A percentile compares a stretch with the other conserved stretches of the same genome.
Evolutionary conservation across 352 stramenopile genomes (phyloP).

Genomic region (Phytophthora hybrid): DNA sequence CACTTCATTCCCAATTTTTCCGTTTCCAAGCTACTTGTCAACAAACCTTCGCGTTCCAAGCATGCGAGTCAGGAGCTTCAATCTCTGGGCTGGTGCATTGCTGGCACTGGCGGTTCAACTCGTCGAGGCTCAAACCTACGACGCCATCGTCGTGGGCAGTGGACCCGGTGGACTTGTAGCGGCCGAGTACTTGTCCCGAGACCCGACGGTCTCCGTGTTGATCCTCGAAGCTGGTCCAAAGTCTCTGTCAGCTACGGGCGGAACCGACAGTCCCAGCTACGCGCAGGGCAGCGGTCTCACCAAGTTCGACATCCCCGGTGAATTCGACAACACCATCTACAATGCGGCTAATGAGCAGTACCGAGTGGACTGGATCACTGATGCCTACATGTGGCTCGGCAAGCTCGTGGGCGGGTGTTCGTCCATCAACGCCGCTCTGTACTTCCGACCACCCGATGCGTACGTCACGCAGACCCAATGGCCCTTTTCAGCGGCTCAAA

Average conservation of each 20-base stretch:
- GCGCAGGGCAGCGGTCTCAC: neutral
- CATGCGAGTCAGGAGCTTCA: neutral
- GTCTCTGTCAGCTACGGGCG: neutral
- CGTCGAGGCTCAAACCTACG: neutral
- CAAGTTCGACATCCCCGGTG: neutral
- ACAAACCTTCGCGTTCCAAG: neutral
- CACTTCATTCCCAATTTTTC: neutral
- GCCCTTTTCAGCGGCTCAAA: neutral
- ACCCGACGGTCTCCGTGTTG: neutral
- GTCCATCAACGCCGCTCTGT: slow-evolving; percentile 1
- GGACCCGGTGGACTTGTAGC: neutral
- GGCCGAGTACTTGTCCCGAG: neutral
- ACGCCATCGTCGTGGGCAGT: slow-evolving; percentile 3
- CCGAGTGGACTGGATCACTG: slow-evolving; percentile 1
- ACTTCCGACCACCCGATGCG: neutral
- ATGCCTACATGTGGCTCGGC: slow-evolving; percentile 4
- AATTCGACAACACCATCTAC: slow-evolving; percentile 4
- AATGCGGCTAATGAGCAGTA: neutral
- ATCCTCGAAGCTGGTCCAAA: slow-evolving; percentile 5
- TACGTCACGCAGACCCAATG: slow-evolving; percentile 3
- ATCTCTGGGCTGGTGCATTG: neutral
- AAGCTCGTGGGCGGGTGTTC: neutral
- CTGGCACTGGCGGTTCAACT: neutral
- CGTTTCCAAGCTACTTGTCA: neutral
- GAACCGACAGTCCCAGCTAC: slow-evolving; percentile 1